Percentiles rank a stretch among this genome's conserved stretches.
Evolutionary conservation across 306 rosid genomes (phyloP).

Genomic region (Castanea mollissima): DNA sequence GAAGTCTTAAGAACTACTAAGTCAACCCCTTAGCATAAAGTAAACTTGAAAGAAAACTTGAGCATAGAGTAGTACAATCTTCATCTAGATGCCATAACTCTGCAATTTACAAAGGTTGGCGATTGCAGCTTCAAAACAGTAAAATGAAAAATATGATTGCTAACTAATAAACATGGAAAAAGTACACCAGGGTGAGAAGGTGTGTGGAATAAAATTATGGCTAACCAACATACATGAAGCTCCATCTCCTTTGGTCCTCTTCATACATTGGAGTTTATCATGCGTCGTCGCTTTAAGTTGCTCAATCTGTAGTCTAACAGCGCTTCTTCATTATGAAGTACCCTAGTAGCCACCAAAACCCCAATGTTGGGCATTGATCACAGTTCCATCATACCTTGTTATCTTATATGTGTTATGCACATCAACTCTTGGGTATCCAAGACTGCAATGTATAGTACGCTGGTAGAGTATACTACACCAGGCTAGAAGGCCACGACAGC

Average conservation of each 20-base stretch:
- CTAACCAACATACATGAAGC: conserved; percentile 22
- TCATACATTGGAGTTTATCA: conserved; percentile 82
- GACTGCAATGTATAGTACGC: conserved; percentile 76
- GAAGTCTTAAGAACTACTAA: too few relatives aligned
- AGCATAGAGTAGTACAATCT: not conserved
- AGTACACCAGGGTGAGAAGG: not conserved
- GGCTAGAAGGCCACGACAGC: conserved; percentile 76
- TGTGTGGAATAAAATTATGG: not conserved
- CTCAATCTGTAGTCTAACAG: conserved; percentile 82
- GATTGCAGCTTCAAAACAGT: not conserved
- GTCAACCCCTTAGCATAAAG: too few relatives aligned
- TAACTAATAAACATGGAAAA: not conserved
- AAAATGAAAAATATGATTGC: not conserved
- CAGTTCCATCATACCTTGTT: conserved; percentile 75
- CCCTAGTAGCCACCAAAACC: conserved; percentile 69
- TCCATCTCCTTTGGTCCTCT: conserved; percentile 90
- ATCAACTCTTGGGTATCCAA: conserved; percentile 79
- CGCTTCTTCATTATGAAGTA: conserved; percentile 71
- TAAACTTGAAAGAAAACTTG: too few relatives aligned
- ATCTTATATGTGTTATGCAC: conserved; percentile 74
- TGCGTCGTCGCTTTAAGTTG: conserved; percentile 65
- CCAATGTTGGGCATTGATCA: conserved; percentile 90
- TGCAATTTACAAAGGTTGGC: not conserved
- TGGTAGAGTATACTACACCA: conserved; percentile 68
- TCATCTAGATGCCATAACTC: not conserved